A percentile compares a stretch with the other conserved stretches of the same genome.
These are phyloP conservation scores for Penicillium coffeae DNA, from an alignment of 495 filamentous ascomycete genomes.

Conservation along the genomic window DNA sequence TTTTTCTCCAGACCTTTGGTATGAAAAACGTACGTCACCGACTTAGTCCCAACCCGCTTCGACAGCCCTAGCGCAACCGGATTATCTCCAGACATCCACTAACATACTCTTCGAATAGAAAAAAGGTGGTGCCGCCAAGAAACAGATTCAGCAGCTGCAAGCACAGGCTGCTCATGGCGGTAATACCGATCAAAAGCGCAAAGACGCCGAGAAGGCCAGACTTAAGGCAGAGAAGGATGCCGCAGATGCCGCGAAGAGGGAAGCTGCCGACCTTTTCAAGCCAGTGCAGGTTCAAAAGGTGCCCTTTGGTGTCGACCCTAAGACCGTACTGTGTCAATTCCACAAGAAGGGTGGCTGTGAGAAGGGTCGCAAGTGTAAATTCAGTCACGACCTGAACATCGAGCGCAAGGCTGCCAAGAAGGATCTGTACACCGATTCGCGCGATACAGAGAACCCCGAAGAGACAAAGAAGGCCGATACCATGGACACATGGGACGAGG, in stretches of 20 bases:
- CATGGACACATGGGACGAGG: conserved; percentile 95
- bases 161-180: conserved; percentile 67
- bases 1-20: conserved; percentile 69
- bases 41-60: background rate
- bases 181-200: conserved; percentile 78
- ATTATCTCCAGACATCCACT: background rate
- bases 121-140: conserved; percentile 88
- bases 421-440: conserved; percentile 83
- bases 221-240: conserved; percentile 86
- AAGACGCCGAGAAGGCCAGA: conserved; percentile 82
- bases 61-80: no score
- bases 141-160: conserved; percentile 76
- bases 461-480: conserved; percentile 85
- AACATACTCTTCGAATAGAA: conserved; percentile 51
- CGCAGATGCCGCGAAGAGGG: conserved; percentile 72
- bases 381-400: conserved; percentile 83
- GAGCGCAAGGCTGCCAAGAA: conserved; percentile 91
- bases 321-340: conserved; percentile 95
- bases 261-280: conserved; percentile 83
- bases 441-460: conserved; percentile 65
- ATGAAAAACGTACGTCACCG: conserved; percentile 82
- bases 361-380: conserved; percentile 97
- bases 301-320: conserved; percentile 95
- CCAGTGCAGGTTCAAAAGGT: conserved; percentile 95
- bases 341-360: conserved; percentile 96